Evolutionary conservation across 1,284 basidiomycete genomes (phyloP).

Genomic region (Pholiota adiposa): DNA sequence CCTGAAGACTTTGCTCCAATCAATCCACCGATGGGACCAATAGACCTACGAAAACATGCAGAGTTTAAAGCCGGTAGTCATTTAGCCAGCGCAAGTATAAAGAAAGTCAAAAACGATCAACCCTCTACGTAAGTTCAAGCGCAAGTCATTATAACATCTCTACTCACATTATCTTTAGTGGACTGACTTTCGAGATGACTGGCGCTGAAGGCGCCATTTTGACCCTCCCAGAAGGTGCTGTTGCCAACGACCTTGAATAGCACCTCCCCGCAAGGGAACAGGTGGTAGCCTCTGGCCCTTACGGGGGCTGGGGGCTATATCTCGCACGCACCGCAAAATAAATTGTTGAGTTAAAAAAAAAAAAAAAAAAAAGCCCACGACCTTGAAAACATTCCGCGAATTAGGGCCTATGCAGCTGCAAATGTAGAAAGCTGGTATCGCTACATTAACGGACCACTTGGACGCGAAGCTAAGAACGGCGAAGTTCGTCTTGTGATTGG

Average conservation of each 20-base stretch:
- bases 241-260: slow-evolving; percentile 11
- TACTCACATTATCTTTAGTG: neutral
- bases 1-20: slow-evolving; percentile 16
- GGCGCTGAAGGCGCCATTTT: slow-evolving; percentile 9
- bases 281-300: no score
- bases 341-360: no score
- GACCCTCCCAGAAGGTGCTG: slow-evolving; percentile 11
- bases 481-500: slow-evolving; percentile 18
- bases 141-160: no score
- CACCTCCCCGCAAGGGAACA: no score
- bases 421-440: slow-evolving; percentile 12
- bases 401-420: slow-evolving; percentile 3
- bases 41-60: slow-evolving; percentile 9
- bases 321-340: no score
- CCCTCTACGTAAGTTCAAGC: slow-evolving; percentile 6
- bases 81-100: slow-evolving; percentile 13
- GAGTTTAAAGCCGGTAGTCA: slow-evolving; percentile 16
- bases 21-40: neutral
- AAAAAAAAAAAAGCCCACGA: no score
- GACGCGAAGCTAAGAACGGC: slow-evolving; percentile 2
- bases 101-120: neutral
- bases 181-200: neutral
- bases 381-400: neutral
- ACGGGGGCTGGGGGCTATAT: no score
- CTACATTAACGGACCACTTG: neutral